A percentile compares a stretch with the other conserved stretches of the same genome.
Evolutionary conservation across 1,284 basidiomycete species (phyloP).

Genomic region (Pseudozyma hubeiensis): DNA sequence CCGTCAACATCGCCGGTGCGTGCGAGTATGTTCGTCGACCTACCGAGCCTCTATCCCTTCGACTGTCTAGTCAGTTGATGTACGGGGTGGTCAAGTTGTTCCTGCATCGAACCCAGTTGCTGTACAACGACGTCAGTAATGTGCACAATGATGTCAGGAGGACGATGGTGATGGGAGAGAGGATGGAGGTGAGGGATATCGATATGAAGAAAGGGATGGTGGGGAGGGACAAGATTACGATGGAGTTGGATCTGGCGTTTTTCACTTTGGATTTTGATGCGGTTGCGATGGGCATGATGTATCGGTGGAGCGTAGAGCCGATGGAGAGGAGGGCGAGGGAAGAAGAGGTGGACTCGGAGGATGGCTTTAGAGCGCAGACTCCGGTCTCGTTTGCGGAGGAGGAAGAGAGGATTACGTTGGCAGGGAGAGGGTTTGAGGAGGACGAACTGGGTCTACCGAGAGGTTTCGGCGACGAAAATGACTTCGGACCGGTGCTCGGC

Average conservation of each 20-base stretch:
- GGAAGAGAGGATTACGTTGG: conserved; percentile 42
- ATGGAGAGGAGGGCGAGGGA: not conserved
- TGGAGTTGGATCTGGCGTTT: conserved; percentile 33
- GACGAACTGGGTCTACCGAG: conserved; percentile 34
- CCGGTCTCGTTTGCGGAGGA: conserved; percentile 28
- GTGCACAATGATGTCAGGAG: conserved; percentile 39
- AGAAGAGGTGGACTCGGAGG: conserved; percentile 1
- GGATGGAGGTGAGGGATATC: conserved; percentile 11
- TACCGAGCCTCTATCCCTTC: conserved; percentile 55
- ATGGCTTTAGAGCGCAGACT: conserved; percentile 31
- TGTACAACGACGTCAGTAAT: conserved; percentile 34
- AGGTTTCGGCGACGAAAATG: conserved; percentile 26
- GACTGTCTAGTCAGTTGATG: conserved; percentile 55
- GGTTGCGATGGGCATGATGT: not conserved
- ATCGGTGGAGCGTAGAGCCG: conserved; percentile 27
- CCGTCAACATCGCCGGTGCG: conserved; percentile 33
- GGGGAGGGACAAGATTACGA: conserved; percentile 34
- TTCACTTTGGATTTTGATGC: conserved; percentile 48
- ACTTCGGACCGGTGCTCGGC: conserved; percentile 3
- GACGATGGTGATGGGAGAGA: not conserved
- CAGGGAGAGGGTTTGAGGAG: conserved; percentile 30
- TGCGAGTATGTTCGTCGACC: conserved; percentile 46
- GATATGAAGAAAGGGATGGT: conserved; percentile 40
- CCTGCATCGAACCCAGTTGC: conserved; percentile 36
- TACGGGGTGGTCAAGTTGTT: conserved; percentile 58